Conservation (phyloP, 768 basidiomycete genomes). For the Amanita thiersii region DNA sequence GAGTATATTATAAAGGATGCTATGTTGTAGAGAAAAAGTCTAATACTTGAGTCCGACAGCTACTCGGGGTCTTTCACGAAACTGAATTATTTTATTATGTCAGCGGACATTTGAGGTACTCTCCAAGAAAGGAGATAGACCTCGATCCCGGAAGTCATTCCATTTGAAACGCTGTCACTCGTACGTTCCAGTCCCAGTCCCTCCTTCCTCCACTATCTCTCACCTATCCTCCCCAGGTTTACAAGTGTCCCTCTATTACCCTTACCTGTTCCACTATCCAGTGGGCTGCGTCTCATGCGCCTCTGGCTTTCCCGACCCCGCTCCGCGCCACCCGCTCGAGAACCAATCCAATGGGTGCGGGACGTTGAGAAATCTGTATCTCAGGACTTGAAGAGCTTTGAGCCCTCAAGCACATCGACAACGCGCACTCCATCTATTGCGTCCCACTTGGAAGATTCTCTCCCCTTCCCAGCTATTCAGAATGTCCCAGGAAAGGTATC, state of each 20-base stretch:
- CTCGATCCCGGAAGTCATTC: slow-evolving; percentile 3
- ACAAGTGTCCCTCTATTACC: background rate
- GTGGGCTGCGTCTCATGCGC: too few species aligned
- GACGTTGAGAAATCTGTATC: background rate
- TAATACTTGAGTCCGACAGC: too few species aligned
- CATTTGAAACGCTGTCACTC: background rate
- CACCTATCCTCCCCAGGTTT: background rate
- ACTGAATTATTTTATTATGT: too few species aligned
- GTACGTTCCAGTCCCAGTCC: background rate
- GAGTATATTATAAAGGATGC: too few species aligned
- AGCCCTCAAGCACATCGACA: background rate
- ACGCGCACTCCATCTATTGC: background rate
- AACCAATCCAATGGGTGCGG: background rate
- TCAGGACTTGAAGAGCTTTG: background rate
- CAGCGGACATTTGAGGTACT: background rate
- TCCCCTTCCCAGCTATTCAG: slow-evolving; percentile 5
- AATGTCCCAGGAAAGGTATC: background rate
- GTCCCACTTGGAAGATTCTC: background rate
- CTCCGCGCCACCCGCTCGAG: too few species aligned
- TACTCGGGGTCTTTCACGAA: background rate
- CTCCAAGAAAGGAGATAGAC: background rate
- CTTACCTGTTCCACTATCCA: background rate
- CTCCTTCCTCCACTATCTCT: background rate
- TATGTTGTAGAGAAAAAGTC: too few species aligned
- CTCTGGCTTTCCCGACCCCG: too few species aligned